Base-by-base conservation (phyloP, 164 flowering plant genomes). In the Umbilicus rupestris region DNA sequence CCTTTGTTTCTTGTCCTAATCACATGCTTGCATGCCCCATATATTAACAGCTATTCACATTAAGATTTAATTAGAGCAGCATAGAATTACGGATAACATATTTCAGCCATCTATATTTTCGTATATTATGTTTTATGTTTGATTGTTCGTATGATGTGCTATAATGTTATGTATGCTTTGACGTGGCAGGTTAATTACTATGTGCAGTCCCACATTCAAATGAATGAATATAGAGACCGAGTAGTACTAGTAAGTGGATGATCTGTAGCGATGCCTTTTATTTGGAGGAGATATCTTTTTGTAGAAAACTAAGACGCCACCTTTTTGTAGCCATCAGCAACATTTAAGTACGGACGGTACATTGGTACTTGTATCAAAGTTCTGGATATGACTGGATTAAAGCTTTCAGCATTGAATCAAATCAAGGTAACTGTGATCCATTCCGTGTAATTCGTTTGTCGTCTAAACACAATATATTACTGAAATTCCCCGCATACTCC, bases 181-280 rank as follows among this genome's bases (percentile, higher is more conserved):
- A 12, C 26, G 2, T 68, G 76, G 62, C 70, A 94, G 99, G 87
- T 85, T 44, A 72, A 92, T 72, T 83, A 81, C 75, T 95, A 95
- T 82, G 84, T 90, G 62, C 99, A 92, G 70, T 95, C 99, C 30
- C 97, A 95, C 72, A 95, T 95, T 77, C 99, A 95, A 76, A 78
- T 95, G 79, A 95, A 95, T 73, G 99, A 95, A 76, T 95, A 89
- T 71, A 80, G 99, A 74, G 99, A 95, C 70, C 90, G 96, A 63
- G 88, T 95, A 10, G 67, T 95, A 71, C 73, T 95, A 84, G 99
- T 91, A 68, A 77, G 87, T 79, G 7, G 65, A 60, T 8, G 47
- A 39, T 31, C n/a, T 24, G 39, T 55, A 35, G 26, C 59, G 28
- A 26, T 66, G 28, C 64, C 42, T 33, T 20, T 59, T 19, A 44